These are phyloP conservation scores for Colletotrichum paranaense DNA, from an alignment of 2,329 filamentous ascomycete species.

Conservation along the genomic window DNA sequence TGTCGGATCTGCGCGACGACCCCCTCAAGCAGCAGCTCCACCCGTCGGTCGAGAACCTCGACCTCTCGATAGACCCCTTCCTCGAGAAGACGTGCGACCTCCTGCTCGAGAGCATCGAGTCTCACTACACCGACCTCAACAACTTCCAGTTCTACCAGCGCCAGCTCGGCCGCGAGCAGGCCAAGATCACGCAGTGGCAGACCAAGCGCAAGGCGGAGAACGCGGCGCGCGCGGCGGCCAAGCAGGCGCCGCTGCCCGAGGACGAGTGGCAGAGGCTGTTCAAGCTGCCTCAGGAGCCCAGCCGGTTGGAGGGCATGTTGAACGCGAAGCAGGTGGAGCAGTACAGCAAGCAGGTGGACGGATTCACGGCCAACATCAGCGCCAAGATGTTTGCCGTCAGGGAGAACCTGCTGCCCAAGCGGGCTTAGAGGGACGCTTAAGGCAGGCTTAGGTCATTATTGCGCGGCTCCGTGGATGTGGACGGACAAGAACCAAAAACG, in stretches of 20 bases:
- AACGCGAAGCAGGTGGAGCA: slow-evolving; percentile 97
- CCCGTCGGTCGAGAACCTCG: slow-evolving; percentile 89
- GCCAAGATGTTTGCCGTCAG: slow-evolving; percentile 99
- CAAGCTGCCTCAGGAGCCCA: slow-evolving; percentile 96
- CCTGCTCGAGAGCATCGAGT: slow-evolving; percentile 95
- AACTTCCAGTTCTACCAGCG: slow-evolving; percentile 98
- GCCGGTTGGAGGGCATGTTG: slow-evolving; percentile 90
- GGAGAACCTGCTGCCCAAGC: slow-evolving; percentile 72
- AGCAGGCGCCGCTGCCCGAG: slow-evolving; percentile 90
- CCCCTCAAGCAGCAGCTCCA: slow-evolving; percentile 74
- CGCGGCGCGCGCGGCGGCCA: slow-evolving; percentile 82
- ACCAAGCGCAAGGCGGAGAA: slow-evolving; percentile 97
- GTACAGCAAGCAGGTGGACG: slow-evolving; percentile 96
- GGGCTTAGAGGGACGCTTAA: slow-evolving; percentile 31
- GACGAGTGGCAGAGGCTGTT: slow-evolving; percentile 99
- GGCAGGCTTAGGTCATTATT: slow-evolving; percentile 1
- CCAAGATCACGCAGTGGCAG: slow-evolving; percentile 97
- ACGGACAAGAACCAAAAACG: background rate
- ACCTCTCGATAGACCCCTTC: slow-evolving; percentile 95
- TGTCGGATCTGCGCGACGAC: slow-evolving; percentile 80
- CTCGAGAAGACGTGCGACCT: slow-evolving; percentile 98
- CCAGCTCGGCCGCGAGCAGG: slow-evolving; percentile 91
- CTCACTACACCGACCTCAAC: slow-evolving; percentile 98
- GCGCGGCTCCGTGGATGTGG: background rate
- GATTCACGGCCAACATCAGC: slow-evolving; percentile 90